Conservation (phyloP, 345 rosid species). For the Cardamine resedifolia region DNA sequence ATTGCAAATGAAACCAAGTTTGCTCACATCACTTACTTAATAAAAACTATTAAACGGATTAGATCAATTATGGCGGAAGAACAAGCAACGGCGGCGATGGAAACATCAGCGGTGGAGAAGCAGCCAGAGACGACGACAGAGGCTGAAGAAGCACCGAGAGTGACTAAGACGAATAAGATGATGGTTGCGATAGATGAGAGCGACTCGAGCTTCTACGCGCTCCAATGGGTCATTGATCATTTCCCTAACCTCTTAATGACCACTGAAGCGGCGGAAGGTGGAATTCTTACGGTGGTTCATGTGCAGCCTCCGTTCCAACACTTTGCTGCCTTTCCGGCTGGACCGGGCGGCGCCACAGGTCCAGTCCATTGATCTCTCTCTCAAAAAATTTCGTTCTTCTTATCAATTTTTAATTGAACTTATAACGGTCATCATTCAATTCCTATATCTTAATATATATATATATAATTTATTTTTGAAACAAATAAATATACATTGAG, state of each 20-base stretch:
- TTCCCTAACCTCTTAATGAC: constrained; percentile 27
- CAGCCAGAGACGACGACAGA: constrained; percentile 26
- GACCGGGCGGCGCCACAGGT: constrained; percentile 50
- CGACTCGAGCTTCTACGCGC: constrained; percentile 45
- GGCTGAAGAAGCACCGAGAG: not conserved
- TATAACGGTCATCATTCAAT: too few species aligned
- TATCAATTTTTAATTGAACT: too few species aligned
- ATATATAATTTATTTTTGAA: too few species aligned
- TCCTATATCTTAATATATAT: too few species aligned
- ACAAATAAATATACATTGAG: too few species aligned
- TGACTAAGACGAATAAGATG: constrained; percentile 37
- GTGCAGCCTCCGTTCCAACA: constrained; percentile 46
- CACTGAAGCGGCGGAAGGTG: constrained; percentile 30
- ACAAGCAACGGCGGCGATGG: constrained; percentile 17
- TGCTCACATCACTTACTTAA: not conserved
- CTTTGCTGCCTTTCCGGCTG: constrained; percentile 37
- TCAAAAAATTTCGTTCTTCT: too few species aligned
- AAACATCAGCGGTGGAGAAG: constrained; percentile 24
- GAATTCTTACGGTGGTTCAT: constrained; percentile 44
- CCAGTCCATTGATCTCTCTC: not conserved
- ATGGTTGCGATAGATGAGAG: constrained; percentile 55
- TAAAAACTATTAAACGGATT: not conserved
- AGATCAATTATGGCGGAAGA: constrained; percentile 30
- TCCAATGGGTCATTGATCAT: constrained; percentile 42
- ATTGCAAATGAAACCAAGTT: not conserved